phyloP scores from a whole-genome alignment of 805 yeast species.

The Komagataella mondaviorum region DNA sequence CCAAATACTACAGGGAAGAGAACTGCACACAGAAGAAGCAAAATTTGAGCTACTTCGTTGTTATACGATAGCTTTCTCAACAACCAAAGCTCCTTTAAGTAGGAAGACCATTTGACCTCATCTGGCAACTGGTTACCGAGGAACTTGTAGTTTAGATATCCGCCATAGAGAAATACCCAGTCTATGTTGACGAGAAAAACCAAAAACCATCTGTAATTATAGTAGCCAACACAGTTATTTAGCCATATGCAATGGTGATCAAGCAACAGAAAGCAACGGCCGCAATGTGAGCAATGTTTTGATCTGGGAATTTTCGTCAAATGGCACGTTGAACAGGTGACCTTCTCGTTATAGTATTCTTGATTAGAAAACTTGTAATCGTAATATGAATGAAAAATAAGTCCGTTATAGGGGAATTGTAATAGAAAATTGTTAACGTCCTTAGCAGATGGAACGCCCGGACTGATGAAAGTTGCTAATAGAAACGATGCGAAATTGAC shows the following conservation, averaged over 20 bases:
- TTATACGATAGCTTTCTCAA: conserved; percentile 16
- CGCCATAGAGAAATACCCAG: conserved; percentile 24
- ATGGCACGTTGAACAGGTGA: conserved; percentile 41
- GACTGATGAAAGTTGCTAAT: conserved; percentile 25
- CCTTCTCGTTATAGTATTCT: background rate
- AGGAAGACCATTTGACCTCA: conserved; percentile 6
- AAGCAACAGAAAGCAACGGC: conserved; percentile 44
- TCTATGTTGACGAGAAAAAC: conserved; percentile 19
- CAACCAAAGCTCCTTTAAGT: conserved; percentile 8
- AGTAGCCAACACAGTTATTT: conserved; percentile 41
- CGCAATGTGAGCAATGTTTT: conserved; percentile 64
- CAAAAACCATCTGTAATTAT: conserved; percentile 36
- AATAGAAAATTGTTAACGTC: conserved; percentile 4
- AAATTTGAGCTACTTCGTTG: conserved; percentile 26
- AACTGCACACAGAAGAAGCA: conserved; percentile 24
- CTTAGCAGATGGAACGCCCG: conserved; percentile 20
- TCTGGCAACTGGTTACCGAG: conserved; percentile 3
- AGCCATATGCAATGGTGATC: conserved; percentile 53
- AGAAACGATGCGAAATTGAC: conserved; percentile 21
- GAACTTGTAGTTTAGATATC: conserved; percentile 17
- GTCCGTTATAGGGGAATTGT: conserved; percentile 22
- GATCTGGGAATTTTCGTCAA: conserved; percentile 63
- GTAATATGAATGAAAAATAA: conserved; percentile 22
- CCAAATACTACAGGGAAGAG: conserved; percentile 21
- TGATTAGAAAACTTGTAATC: conserved; percentile 4